Percentiles rank a stretch among this genome's conserved stretches.
phyloP scores from a whole-genome alignment of 2,329 filamentous ascomycete genomes.

The Scedosporium boydii region DNA sequence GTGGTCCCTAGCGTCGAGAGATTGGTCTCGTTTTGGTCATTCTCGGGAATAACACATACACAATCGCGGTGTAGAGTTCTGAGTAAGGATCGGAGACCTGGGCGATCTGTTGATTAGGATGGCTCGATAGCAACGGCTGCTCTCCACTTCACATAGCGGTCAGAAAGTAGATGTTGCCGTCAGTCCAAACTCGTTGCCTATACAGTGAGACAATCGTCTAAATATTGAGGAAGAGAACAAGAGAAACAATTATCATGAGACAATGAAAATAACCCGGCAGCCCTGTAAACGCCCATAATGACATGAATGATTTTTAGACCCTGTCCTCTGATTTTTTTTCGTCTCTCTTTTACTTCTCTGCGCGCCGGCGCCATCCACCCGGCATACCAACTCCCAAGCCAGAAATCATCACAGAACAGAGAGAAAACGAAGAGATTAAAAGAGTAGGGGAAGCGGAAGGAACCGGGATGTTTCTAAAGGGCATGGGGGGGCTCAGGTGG shows the following conservation, averaged over 20 bases:
- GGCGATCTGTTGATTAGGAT: too few relatives aligned
- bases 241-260: neutral
- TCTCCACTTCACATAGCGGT: neutral
- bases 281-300: slow-evolving; percentile 8
- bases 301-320: slow-evolving; percentile 4
- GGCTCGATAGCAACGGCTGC: neutral
- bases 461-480: neutral
- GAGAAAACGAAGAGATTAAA: neutral
- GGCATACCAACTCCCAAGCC: neutral
- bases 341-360: neutral
- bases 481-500: too few relatives aligned
- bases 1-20: neutral
- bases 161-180: neutral
- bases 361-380: neutral
- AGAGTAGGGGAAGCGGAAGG: neutral
- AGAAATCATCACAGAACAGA: neutral
- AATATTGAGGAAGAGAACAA: neutral
- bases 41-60: too few relatives aligned
- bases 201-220: slow-evolving; percentile 1
- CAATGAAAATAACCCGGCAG: neutral
- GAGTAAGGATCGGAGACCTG: too few relatives aligned
- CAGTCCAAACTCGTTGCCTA: neutral
- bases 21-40: too few relatives aligned
- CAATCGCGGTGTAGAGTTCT: too few relatives aligned
- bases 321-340: neutral